phyloP scores from a whole-genome alignment of 352 stramenopile genomes.

The Phytophthora hibernalis region DNA sequence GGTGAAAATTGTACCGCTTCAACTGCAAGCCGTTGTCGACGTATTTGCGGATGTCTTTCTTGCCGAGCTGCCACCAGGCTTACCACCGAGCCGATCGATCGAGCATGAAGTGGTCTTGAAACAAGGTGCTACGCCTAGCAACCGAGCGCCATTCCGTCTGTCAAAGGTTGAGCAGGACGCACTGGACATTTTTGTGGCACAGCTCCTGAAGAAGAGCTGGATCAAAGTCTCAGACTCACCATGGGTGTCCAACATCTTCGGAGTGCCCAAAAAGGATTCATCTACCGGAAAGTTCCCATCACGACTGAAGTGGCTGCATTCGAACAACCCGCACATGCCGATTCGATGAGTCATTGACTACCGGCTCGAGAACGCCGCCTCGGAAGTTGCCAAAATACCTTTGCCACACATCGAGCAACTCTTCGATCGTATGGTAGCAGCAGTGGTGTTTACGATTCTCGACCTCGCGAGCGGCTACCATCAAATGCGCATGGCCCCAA shows the following conservation, averaged over 20 bases:
- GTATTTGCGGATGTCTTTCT: slow-evolving; percentile 3
- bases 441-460: background rate
- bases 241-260: background rate
- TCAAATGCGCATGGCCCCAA: background rate
- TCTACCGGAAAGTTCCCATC: background rate
- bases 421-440: slow-evolving; percentile 14
- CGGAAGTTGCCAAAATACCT: slow-evolving; percentile 17
- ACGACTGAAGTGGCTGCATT: background rate
- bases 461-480: slow-evolving; percentile 1
- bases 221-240: slow-evolving; percentile 1
- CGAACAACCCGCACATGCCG: background rate
- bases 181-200: slow-evolving; percentile 5
- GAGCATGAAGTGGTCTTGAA: slow-evolving; percentile 4
- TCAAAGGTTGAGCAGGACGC: slow-evolving; percentile 8
- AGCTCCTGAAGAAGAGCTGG: slow-evolving; percentile 10
- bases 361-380: background rate
- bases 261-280: background rate
- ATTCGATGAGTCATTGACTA: slow-evolving; percentile 3
- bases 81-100: slow-evolving; percentile 1
- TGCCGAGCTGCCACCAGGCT: background rate
- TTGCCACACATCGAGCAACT: slow-evolving; percentile 20
- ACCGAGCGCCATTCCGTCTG: slow-evolving; percentile 2
- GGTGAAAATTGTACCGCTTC: background rate
- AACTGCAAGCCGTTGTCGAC: slow-evolving; percentile 1
- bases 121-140: background rate